phyloP scores from a whole-genome alignment of 768 basidiomycete species.

The Hygrophorus pudorinus region DNA sequence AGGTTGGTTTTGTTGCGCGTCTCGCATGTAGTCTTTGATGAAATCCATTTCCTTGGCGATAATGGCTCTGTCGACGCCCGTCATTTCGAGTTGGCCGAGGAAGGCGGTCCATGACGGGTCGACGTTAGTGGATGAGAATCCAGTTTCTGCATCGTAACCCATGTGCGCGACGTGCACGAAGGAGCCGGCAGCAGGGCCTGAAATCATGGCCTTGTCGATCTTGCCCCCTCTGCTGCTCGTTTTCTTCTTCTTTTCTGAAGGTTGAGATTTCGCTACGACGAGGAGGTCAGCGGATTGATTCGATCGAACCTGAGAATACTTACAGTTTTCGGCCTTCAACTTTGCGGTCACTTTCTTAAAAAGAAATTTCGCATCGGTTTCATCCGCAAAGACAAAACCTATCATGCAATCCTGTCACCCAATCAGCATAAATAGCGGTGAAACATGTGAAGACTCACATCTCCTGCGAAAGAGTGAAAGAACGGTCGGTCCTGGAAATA shows the following conservation, averaged over 20 bases:
- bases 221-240: slow-evolving; percentile 49
- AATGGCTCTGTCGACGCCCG: slow-evolving; percentile 40
- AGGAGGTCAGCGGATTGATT: slow-evolving; percentile 5
- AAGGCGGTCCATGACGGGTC: slow-evolving; percentile 84
- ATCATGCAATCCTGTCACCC: slow-evolving; percentile 71
- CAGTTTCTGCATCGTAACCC: slow-evolving; percentile 82
- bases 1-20: slow-evolving; percentile 33
- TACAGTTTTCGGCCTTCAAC: slow-evolving; percentile 43
- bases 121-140: slow-evolving; percentile 79
- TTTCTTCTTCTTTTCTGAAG: slow-evolving; percentile 51
- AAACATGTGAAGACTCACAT: slow-evolving; percentile 62
- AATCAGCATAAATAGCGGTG: slow-evolving; percentile 1
- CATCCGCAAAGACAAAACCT: slow-evolving; percentile 83
- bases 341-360: slow-evolving; percentile 73
- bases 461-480: slow-evolving; percentile 89
- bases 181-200: slow-evolving; percentile 63
- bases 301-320: slow-evolving; percentile 9
- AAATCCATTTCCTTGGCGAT: slow-evolving; percentile 55
- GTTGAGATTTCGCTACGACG: slow-evolving; percentile 34
- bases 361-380: slow-evolving; percentile 74
- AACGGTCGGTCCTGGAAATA: slow-evolving; percentile 78
- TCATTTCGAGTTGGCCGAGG: slow-evolving; percentile 49
- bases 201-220: slow-evolving; percentile 91
- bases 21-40: slow-evolving; percentile 72
- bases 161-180: slow-evolving; percentile 93